These are phyloP conservation scores for Grigorovia humatica DNA, from an alignment of 805 yeast genomes.

Conservation along the genomic window DNA sequence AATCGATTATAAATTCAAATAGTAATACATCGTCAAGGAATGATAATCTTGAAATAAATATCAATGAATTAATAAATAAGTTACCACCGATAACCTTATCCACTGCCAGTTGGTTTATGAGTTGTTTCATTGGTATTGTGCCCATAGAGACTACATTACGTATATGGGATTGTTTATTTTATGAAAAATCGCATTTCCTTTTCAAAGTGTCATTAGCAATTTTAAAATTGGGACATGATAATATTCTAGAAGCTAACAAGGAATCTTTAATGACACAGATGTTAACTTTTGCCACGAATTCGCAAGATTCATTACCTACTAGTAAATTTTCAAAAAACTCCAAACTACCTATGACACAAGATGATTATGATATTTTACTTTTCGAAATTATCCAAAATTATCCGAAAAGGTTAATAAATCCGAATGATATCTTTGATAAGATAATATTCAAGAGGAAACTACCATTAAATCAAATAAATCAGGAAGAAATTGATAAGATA, in stretches of 20 bases:
- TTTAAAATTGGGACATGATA: conserved; percentile 63
- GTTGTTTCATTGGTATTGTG: conserved; percentile 77
- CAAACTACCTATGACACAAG: conserved; percentile 6
- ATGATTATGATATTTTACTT: conserved; percentile 44
- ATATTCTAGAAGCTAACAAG: conserved; percentile 29
- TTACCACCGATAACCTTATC: conserved; percentile 87
- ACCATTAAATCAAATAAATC: conserved; percentile 64
- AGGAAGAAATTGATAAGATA: conserved; percentile 68
- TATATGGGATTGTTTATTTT: conserved; percentile 91
- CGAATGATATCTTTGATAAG: conserved; percentile 51
- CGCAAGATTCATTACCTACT: background rate
- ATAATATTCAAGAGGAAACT: conserved; percentile 60
- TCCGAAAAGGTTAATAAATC: conserved; percentile 63
- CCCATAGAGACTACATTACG: conserved; percentile 84
- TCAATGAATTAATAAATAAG: conserved; percentile 47
- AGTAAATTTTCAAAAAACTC: background rate
- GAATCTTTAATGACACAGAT: background rate
- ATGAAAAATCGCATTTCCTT: conserved; percentile 78
- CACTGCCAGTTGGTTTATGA: conserved; percentile 97
- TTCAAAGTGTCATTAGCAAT: conserved; percentile 76
- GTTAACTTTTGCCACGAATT: conserved; percentile 1
- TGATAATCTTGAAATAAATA: background rate
- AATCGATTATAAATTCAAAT: conserved; percentile 9
- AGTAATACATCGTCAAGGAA: background rate
- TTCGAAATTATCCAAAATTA: conserved; percentile 79